Conservation (phyloP, 164 flowering plant genomes). For the Magnolia kwangsiensis region DNA sequence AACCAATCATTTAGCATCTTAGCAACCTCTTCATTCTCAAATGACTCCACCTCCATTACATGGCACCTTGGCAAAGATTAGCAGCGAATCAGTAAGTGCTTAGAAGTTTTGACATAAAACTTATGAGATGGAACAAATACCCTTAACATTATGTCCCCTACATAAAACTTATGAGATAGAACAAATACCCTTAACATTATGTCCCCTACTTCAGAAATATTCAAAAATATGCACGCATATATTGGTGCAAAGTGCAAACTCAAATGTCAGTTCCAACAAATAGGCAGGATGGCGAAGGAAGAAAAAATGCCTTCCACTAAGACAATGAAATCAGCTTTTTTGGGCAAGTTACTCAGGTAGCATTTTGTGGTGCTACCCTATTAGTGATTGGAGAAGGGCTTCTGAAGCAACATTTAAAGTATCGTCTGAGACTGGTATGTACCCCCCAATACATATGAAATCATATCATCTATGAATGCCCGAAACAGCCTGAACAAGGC, state of each 20-base stretch:
- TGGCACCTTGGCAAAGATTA: slow-evolving; percentile 63
- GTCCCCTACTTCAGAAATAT: too few species aligned
- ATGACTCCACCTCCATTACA: slow-evolving; percentile 98
- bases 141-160: neutral
- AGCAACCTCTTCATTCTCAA: slow-evolving; percentile 82
- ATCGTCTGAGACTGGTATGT: too few species aligned
- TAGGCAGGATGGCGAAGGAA: neutral
- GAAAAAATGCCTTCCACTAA: neutral
- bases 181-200: too few species aligned
- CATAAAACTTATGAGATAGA: neutral
- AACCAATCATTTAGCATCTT: slow-evolving; percentile 86
- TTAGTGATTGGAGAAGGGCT: too few species aligned
- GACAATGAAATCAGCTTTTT: neutral
- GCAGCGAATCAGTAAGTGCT: neutral
- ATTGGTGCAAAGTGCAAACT: slow-evolving; percentile 1
- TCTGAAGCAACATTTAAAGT: too few species aligned
- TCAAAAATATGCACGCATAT: neutral
- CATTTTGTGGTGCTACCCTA: too few species aligned
- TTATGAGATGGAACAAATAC: neutral
- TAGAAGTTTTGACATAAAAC: neutral
- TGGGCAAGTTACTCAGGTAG: too few species aligned
- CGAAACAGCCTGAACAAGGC: too few species aligned
- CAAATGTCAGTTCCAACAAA: neutral
- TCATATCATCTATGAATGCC: too few species aligned
- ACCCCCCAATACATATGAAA: too few species aligned